Evolutionary conservation across 768 basidiomycete species (phyloP), one percentile per base, ranked within the genome.

Genomic region (Russula vinacea): DNA sequence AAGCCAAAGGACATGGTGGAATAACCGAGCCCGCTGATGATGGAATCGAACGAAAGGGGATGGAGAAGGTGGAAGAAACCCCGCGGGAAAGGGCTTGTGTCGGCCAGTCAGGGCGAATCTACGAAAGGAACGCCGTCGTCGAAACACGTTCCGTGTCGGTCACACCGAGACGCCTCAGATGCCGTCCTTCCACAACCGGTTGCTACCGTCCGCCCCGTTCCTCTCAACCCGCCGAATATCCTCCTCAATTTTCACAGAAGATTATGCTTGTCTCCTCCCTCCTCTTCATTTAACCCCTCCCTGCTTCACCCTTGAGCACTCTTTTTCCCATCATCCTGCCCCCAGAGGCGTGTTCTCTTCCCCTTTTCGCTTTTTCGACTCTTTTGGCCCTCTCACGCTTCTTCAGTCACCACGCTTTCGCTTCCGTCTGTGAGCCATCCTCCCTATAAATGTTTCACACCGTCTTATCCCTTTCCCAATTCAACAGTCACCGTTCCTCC

Each of bases 121-220:
- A 70, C 72, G 73, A 71, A 72, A 73, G 72, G 69, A 72, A 71
- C 70, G 73, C 78, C 79, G 80, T 78, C 80, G 80, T 79, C 83
- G 84, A 82, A 86, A 86, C 86, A 88, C 86, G 86, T 88, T 87
- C 84, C 81, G 82, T 81, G 83, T 82, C 78, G 79, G 78, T 85
- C 86, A 81, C 84, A 83, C 80, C 79, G 74, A 73, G 76, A 79
- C 71, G 74, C 73, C 70, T 68, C 78, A 77, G 78, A 79, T 80
- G 79, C 72, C 72, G 74, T 77, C 79, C 78, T 79, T 77, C 79
- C 78, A 78, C 76, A 72, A 72, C 75, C 76, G 78, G 78, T 80
- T 78, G 77, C 79, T 75, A 76, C 79, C 76, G 79, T 79, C 77
- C 79, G 78, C 79, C 78, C 79, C 80, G 78, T 74, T 76, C 79